Evolutionary conservation across 1,284 basidiomycete species (phyloP), one percentile per base, ranked within the genome.

Genomic region (Abortiporus biennis): DNA sequence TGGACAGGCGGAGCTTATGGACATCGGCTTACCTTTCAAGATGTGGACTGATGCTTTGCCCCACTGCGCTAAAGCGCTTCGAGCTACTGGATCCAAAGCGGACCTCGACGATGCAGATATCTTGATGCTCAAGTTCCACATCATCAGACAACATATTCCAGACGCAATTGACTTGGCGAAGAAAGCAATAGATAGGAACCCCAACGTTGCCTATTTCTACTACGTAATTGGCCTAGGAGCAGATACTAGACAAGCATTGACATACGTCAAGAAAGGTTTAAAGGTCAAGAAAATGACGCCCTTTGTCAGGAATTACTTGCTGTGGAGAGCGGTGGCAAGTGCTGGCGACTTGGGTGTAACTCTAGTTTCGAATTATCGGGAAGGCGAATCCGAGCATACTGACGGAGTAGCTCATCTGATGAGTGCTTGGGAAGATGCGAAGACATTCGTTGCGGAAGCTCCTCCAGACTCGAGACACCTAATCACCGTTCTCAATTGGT

Each of bases 381-480:
- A 46, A 3, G 71, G 66, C 0, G 69, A 71, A 19, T 51, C 56
- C 31, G 70, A 69, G 40, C 74, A 72, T 67, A 69, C 75, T 15
- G 72, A 80, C 50, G 80, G 76, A 0, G 67, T 76, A 29, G 77
- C 77, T 1, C 76, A 78, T 49, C 52, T 81, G 42, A 71, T 56
- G 47, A 66, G 62, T 24, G 76, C 80, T 1, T 55, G 70, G 47
- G 77, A 82, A 25, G 79, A 83, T 49, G 67, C 78, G 11, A 75
- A 73, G 49, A 59, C 61, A 6, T 83, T 73, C 53, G 63, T 78
- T 1, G 57, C 63, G 0, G 59, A 72, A 36, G 77, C 77, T 0
- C 76, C 80, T 0, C 79, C 80, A 1, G 80, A 82, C 51, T 72
- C 72, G 34, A 62, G 75, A 20, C 67, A 78, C 50, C 73, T 78